Evolutionary conservation across 2,329 filamentous ascomycete species (phyloP).

Genomic region (Xylariaceae sp.): DNA sequence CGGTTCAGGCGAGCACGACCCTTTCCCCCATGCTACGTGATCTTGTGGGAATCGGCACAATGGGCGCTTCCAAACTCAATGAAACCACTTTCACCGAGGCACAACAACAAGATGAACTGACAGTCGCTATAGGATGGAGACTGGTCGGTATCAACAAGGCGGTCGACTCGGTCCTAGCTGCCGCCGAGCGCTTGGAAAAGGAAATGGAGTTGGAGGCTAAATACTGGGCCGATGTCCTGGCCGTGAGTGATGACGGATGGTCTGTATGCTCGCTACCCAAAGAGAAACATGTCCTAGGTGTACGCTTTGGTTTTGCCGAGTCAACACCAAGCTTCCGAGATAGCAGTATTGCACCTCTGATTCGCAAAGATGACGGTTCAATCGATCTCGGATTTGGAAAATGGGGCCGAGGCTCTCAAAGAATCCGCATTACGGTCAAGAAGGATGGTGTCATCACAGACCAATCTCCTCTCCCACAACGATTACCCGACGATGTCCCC

Average conservation of each 20-base stretch:
- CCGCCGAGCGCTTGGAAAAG: conserved; percentile 66
- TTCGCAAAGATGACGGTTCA: conserved; percentile 68
- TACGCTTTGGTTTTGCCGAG: conserved; percentile 87
- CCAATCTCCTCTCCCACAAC: conserved; percentile 47
- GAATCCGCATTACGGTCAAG: conserved; percentile 65
- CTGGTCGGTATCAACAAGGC: conserved; percentile 72
- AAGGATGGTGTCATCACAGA: conserved; percentile 57
- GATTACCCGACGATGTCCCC: conserved; percentile 52
- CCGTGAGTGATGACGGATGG: conserved; percentile 82
- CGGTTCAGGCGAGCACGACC: conserved; percentile 63
- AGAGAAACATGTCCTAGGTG: conserved; percentile 70
- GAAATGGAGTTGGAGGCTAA: conserved; percentile 77
- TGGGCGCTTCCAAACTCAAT: conserved; percentile 64
- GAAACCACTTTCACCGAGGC: conserved; percentile 56
- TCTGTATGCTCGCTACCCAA: conserved; percentile 73
- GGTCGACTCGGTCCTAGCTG: conserved; percentile 67
- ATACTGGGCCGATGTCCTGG: conserved; percentile 85
- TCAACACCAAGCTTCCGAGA: conserved; percentile 57
- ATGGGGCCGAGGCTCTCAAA: conserved; percentile 49
- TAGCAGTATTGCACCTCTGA: conserved; percentile 76
- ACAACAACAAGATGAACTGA: conserved; percentile 52
- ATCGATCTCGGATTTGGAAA: conserved; percentile 67
- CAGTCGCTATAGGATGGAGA: conserved; percentile 66
- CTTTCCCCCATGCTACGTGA: conserved; percentile 69
- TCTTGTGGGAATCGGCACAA: conserved; percentile 67